Conservation (phyloP, 2,329 filamentous ascomycete species). For the Celoporthe dispersa region DNA sequence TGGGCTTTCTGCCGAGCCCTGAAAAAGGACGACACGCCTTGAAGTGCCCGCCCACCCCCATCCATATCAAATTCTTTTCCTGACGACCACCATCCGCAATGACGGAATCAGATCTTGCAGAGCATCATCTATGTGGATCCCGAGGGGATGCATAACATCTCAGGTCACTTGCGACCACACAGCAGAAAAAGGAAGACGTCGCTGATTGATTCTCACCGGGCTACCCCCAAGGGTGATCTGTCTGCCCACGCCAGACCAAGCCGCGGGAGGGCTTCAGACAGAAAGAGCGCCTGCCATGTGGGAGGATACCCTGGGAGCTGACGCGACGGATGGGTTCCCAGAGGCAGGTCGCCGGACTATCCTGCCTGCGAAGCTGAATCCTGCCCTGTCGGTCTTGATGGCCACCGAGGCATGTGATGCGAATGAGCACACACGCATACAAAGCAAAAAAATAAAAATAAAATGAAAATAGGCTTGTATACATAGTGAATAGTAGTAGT, state of each 20-base stretch:
- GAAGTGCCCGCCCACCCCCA: slow-evolving; percentile 1
- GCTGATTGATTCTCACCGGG: not conserved
- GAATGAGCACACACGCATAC: too few species aligned
- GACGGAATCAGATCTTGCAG: not conserved
- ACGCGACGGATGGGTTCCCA: not conserved
- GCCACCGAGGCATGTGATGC: not conserved
- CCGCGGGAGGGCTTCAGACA: not conserved
- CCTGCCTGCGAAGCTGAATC: not conserved
- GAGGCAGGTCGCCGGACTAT: not conserved
- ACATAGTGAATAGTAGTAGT: not conserved
- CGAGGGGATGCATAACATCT: not conserved
- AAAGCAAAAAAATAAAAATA: too few species aligned
- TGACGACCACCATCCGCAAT: not conserved
- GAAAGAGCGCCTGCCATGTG: not conserved
- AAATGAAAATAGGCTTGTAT: not conserved
- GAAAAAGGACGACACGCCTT: slow-evolving; percentile 19
- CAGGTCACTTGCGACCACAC: not conserved
- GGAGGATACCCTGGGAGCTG: not conserved
- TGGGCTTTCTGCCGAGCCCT: slow-evolving; percentile 12
- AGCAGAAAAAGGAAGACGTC: not conserved
- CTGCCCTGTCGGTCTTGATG: not conserved
- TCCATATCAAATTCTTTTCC: slow-evolving; percentile 9
- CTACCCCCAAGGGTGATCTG: not conserved
- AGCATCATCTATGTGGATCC: not conserved
- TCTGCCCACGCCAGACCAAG: not conserved